A percentile compares a stretch with the other conserved stretches of the same genome.
These are phyloP conservation scores for Garcia nutans DNA, from an alignment of 345 rosid species.

Conservation along the genomic window DNA sequence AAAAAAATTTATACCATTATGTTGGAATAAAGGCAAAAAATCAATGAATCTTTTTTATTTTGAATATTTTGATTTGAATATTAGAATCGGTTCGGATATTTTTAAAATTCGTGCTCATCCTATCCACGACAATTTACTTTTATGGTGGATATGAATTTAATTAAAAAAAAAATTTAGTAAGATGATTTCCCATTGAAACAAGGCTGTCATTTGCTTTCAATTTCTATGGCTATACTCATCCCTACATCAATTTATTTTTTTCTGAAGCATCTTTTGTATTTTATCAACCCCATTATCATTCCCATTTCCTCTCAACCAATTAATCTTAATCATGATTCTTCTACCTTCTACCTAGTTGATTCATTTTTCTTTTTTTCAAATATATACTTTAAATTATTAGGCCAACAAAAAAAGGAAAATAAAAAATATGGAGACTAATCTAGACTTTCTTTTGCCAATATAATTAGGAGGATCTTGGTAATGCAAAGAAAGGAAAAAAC, in stretches of 20 bases:
- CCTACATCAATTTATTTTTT: conserved; percentile 48
- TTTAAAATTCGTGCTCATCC: too few relatives aligned
- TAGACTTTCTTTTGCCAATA: conserved; percentile 11
- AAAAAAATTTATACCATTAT: too few relatives aligned
- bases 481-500: neutral
- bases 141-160: too few relatives aligned
- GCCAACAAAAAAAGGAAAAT: conserved; percentile 19
- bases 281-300: conserved; percentile 39
- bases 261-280: conserved; percentile 22
- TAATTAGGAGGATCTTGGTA: conserved; percentile 16
- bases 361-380: conserved; percentile 10
- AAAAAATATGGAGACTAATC: conserved; percentile 4
- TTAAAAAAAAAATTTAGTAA: too few relatives aligned
- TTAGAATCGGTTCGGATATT: too few relatives aligned
- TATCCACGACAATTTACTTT: too few relatives aligned
- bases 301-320: conserved; percentile 24
- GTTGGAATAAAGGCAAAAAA: too few relatives aligned
- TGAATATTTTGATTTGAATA: too few relatives aligned
- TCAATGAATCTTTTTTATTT: too few relatives aligned
- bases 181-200: conserved; percentile 45
- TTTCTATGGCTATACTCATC: conserved; percentile 47
- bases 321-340: conserved; percentile 36
- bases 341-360: conserved; percentile 16
- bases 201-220: conserved; percentile 44
- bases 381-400: conserved; percentile 27